Conservation (phyloP, 106 monocot species). For the Allium fistulosum region DNA sequence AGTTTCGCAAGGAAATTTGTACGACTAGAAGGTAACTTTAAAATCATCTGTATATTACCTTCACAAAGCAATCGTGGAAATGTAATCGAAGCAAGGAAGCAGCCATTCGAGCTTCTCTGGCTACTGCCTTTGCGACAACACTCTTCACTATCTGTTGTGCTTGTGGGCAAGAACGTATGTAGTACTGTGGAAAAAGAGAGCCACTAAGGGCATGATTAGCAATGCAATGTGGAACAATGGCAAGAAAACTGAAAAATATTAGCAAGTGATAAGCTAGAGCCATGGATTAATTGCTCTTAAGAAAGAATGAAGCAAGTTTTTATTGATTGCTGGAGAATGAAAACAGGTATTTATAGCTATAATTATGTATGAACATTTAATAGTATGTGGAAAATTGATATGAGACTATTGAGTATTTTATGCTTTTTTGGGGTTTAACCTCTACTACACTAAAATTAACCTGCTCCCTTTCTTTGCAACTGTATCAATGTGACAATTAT, state of each 20-base stretch:
- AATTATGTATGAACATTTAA: too few relatives aligned
- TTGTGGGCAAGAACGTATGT: constrained; percentile 2
- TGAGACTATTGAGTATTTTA: too few relatives aligned
- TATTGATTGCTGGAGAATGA: not conserved
- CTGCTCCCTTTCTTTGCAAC: too few relatives aligned
- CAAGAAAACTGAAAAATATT: not conserved
- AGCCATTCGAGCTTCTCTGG: constrained; percentile 7
- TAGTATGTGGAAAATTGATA: too few relatives aligned
- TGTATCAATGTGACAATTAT: too few relatives aligned
- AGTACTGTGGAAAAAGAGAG: constrained; percentile 2
- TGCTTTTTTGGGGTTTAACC: too few relatives aligned
- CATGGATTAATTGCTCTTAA: not conserved
- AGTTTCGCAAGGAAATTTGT: too few relatives aligned
- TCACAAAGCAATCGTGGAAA: constrained; percentile 15
- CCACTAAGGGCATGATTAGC: not conserved
- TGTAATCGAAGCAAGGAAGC: constrained; percentile 10
- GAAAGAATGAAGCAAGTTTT: not conserved
- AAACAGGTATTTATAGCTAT: too few relatives aligned
- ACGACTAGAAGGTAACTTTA: not conserved
- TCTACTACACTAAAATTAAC: too few relatives aligned
- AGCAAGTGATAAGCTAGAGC: not conserved
- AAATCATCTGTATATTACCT: constrained; percentile 1
- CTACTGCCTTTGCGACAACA: constrained; percentile 1
- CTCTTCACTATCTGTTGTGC: constrained; percentile 5
- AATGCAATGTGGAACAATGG: not conserved